Base-by-base conservation (phyloP, 1,284 basidiomycete genomes). In the Cutaneotrichosporon cutaneum region DNA sequence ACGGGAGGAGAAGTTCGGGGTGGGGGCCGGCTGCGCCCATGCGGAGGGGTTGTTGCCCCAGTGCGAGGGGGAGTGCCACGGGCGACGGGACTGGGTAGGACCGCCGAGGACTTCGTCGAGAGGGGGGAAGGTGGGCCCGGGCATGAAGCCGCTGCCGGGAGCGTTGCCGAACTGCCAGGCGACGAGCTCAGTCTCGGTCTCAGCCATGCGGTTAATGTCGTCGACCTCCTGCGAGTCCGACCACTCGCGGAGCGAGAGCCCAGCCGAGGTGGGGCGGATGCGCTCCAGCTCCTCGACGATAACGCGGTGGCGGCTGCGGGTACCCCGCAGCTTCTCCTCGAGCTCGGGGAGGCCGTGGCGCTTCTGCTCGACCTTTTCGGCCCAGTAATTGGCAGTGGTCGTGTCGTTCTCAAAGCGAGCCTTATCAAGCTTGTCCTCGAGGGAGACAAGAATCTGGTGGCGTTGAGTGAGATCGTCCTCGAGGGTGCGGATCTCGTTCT, bases 321-420 rank as follows among this genome's bases (percentile, higher is more conserved):
- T 26, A 8, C 36, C 44, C 21, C 61, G 52, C 9, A 73, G 57
- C 50, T 72, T 63, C 26, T 64, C 61, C 58, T 72, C 62, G 22
- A 76, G 61, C 26, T 61, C 47, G 5, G 66, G 64, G 53, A 75
- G 66, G n/a, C 56, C 56, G 35, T 59, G 54, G 16, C 63, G 66
- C 72, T 78, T 78, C 55, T 77, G 75, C 13, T 64, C 58, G 24
- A 71, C 71, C 27, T 74, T 68, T 56, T 71, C 70, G 14, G 60
- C 53, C 76, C 76, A 78, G 63, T 76, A 78, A 0, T 64, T 54
- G 4, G 70, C 61, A 7, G 73, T 73, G 36, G 72, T 60, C 11
- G 56, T 35, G 52, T 78, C 76, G n/a, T 67, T 47, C 4, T 70
- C 68, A 11, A 33, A 26, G 39, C 65, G 48, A 57, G 70, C 71